Percentiles rank a stretch among this genome's conserved stretches.
Conservation (phyloP, 164 flowering plant genomes). For the Magnolia sinica region DNA sequence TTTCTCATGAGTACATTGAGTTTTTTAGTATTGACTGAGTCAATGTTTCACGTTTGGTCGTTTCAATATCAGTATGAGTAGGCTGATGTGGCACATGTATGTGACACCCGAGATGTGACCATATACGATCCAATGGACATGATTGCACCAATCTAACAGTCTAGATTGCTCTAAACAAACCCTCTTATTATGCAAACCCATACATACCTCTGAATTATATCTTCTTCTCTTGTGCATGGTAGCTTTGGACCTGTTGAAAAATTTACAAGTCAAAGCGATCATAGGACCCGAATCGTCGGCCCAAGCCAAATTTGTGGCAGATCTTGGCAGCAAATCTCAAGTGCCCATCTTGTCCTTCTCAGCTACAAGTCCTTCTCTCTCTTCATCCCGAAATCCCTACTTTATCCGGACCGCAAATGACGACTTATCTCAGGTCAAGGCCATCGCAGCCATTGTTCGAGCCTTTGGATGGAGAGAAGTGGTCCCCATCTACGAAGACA, state of each 20-base stretch:
- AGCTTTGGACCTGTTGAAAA: slow-evolving; percentile 3
- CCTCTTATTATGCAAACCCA: too few relatives aligned
- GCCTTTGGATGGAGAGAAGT: slow-evolving; percentile 9
- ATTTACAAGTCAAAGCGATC: slow-evolving; percentile 6
- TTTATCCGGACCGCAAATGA: background rate
- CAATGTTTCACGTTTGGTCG: too few relatives aligned
- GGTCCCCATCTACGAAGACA: background rate
- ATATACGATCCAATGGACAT: too few relatives aligned
- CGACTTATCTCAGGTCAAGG: background rate
- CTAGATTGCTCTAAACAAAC: too few relatives aligned
- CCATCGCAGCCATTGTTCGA: background rate
- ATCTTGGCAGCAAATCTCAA: slow-evolving; percentile 1
- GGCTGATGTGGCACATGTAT: too few relatives aligned
- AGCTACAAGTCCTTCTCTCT: slow-evolving; percentile 1
- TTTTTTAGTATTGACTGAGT: too few relatives aligned
- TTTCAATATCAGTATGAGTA: too few relatives aligned
- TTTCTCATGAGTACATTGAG: too few relatives aligned
- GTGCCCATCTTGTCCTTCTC: slow-evolving; percentile 10
- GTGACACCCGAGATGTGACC: too few relatives aligned
- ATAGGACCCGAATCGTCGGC: slow-evolving; percentile 2
- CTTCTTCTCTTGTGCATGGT: background rate
- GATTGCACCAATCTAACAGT: too few relatives aligned
- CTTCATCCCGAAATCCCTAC: background rate
- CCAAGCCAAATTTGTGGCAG: background rate
- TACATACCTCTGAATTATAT: too few relatives aligned